Evolutionary conservation across 169 alveolate genomes (phyloP).

Genomic region (Eimeria necatrix): DNA sequence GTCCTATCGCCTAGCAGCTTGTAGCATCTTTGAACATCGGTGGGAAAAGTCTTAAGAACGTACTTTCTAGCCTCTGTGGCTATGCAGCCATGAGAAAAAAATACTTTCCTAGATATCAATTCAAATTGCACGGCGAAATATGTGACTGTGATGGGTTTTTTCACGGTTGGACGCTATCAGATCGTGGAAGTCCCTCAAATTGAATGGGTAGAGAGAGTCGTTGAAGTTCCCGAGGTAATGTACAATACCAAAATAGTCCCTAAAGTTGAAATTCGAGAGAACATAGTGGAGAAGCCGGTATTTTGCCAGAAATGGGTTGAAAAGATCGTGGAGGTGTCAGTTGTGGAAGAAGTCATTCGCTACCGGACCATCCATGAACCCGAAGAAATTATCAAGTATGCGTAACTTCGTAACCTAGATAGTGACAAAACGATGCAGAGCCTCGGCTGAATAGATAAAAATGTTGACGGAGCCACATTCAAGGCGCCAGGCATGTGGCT

Average conservation of each 20-base stretch:
- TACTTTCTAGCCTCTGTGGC: not conserved
- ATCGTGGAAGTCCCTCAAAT: conserved; percentile 93
- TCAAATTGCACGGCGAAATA: too few species aligned
- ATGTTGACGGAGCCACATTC: too few species aligned
- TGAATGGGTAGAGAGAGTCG: conserved; percentile 91
- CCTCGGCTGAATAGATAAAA: too few species aligned
- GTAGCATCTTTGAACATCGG: too few species aligned
- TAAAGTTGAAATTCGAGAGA: conserved; percentile 91
- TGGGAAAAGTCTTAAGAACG: too few species aligned
- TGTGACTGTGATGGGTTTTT: not conserved
- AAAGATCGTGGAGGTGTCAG: conserved; percentile 91
- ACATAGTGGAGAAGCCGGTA: conserved; percentile 90
- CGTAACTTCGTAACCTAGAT: not conserved
- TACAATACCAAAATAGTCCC: conserved; percentile 91
- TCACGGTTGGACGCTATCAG: conserved; percentile 65
- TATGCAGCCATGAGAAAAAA: not conserved
- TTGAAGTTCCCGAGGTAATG: conserved; percentile 92
- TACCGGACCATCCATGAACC: conserved; percentile 91
- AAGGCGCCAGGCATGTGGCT: not conserved
- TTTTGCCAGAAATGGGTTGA: conserved; percentile 92
- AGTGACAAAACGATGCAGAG: too few species aligned
- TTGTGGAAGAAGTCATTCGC: conserved; percentile 92
- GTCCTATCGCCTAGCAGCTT: too few species aligned
- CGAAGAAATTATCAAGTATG: conserved; percentile 91
- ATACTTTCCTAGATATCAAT: too few species aligned